Base-by-base conservation (phyloP, 2,329 filamentous ascomycete genomes). In the Penicillium sp. region DNA sequence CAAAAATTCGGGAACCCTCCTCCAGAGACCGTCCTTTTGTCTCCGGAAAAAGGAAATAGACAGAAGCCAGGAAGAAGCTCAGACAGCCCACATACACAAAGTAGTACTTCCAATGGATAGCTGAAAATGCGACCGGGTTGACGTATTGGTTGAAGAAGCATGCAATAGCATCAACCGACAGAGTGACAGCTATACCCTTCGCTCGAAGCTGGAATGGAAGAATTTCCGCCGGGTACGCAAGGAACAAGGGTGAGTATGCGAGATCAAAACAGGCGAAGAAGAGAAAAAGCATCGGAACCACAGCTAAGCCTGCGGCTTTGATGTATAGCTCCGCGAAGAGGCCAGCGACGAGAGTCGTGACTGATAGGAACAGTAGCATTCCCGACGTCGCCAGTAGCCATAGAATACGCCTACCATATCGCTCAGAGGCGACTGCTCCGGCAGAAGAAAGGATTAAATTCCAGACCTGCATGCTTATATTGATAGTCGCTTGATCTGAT, bases 61-160 rank as follows among this genome's bases (percentile, higher is more conserved):
- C 65, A 14, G 72, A 31, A 0, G 60, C 48, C 2, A 74, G 46
- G 10, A 71, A 61, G 3, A 66, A 49, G 1, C 57, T 58, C 16
- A 75, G 38, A 33, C 72, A 70, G 8, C 66, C 69, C 50, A 69
- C 65, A 45, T 71, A 76, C 9, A 76, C 64, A 35, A 71, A 67
- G 41, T 73, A 77, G 51, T 75, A 76, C 43, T 65, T 71, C 72
- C 74, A 77, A 0, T 55, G 61, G 10, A 77, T 69, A 0, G 54
- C 63, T 1, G 63, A 54, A 46, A 77, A 67, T 0, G 70, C 73
- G 5, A 76, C 69, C 0, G 74, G 75, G 52, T 75, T 76, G 33
- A 72, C 73, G 46, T 72, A 76, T 48, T 69, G 67, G 56, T 76
- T 75, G 59, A 75, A 75, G 40, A 61, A 64, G 62, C 67, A 59